Conservation (phyloP, 2,329 filamentous ascomycete species). For the Passalora sequoiae region DNA sequence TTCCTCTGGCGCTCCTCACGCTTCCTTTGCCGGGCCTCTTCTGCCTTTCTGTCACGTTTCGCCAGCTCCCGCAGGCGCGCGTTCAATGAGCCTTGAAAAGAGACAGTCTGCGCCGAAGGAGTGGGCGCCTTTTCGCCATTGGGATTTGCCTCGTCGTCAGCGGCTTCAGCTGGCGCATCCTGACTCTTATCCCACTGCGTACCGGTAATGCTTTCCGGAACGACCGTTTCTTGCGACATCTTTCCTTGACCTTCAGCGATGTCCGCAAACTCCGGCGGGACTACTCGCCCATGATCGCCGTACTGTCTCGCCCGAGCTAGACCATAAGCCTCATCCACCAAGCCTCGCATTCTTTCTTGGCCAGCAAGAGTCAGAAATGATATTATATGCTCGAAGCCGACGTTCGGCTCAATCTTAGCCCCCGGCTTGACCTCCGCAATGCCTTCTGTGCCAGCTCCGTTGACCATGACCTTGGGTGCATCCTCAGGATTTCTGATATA, state of each 20-base stretch:
- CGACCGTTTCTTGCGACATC: conserved; percentile 32
- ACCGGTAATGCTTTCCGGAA: conserved; percentile 34
- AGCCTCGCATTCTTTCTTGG: conserved; percentile 68
- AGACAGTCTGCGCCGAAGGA: conserved; percentile 40
- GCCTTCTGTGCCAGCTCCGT: conserved; percentile 27
- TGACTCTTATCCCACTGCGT: conserved; percentile 30
- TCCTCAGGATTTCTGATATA: conserved; percentile 33
- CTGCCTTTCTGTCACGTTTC: conserved; percentile 62
- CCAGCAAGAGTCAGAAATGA: conserved; percentile 77
- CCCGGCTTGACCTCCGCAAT: conserved; percentile 25
- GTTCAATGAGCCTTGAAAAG: conserved; percentile 42
- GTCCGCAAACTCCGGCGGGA: conserved; percentile 71
- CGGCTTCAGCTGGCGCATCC: conserved; percentile 8
- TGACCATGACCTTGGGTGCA: conserved; percentile 26
- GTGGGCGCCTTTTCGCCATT: conserved; percentile 28
- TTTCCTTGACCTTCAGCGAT: conserved; percentile 56
- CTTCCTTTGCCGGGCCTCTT: conserved; percentile 56
- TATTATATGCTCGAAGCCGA: conserved; percentile 73
- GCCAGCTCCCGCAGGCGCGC: conserved; percentile 57
- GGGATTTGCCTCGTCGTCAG: conserved; percentile 20
- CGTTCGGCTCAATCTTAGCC: conserved; percentile 60
- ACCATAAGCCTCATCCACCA: conserved; percentile 71
- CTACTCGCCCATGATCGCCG: conserved; percentile 71
- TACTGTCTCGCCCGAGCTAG: conserved; percentile 67
- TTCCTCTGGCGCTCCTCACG: conserved; percentile 40